Evolutionary conservation across 441 rosid genomes (phyloP), one percentile per base, ranked within the genome.

Genomic region (Monsonia emarginata): DNA sequence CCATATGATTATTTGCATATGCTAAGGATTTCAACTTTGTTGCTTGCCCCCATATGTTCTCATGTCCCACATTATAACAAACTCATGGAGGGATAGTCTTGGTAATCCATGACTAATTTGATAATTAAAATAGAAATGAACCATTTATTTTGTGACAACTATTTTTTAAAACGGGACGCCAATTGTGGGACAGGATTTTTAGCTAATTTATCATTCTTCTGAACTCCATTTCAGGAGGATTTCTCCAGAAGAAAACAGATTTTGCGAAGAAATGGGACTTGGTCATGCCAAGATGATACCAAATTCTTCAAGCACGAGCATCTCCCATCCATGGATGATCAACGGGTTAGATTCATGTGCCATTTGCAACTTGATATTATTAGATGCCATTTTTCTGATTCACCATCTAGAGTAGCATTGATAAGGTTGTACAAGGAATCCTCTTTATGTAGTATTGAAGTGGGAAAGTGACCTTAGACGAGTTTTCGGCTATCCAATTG

Each of bases 211-310:
- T 52, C 27, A 4, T 21, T 21, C 7, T 22, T 4, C 8, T 38
- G 44, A 27, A 8, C 58, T 9, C 25, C 11, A 9, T 52, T 52
- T 52, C 58, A 52, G 58, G 58, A 21, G 58, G 58, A 21, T 52
- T 52, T 52, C 27, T 52, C 58, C 58, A 21, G 27, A 52, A 52
- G 58, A 52, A 52, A 52, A 52, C 25, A 52, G 58, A 48, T 5
- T 18, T 48, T 2, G 10, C 57, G 9, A 21, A 52, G 58, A 52
- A 52, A 52, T 52, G 26, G 58, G 25, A 52, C 26, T 10, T 19
- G 58, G 27, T 19, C 25, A 52, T 52, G 58, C 58, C 58, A 52
- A 52, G 58, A 52, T 52, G 58, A 52, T 50, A 19, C 44, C 0
- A 4, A 9, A 50, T 50, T 19, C 57, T 50, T 21, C 57, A 50